These are phyloP conservation scores for Acanthamoeba lenticulata DNA, from an alignment of 208 protist species.

Conservation along the genomic window DNA sequence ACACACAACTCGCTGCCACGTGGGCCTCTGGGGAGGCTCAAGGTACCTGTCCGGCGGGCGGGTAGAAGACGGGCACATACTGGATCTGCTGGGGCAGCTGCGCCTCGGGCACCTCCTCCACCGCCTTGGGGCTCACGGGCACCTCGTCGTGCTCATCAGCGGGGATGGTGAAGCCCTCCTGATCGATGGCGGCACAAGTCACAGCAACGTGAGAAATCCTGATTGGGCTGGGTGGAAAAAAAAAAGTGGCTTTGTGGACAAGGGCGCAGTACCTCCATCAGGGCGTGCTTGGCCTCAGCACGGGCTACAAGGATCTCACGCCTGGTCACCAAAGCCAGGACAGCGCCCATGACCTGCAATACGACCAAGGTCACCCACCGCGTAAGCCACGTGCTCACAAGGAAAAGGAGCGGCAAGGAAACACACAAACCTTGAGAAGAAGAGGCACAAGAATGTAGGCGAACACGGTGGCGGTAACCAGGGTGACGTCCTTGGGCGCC, in stretches of 20 bases:
- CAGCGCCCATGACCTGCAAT: conserved; percentile 21
- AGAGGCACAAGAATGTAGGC: conserved; percentile 48
- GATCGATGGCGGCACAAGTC: background rate
- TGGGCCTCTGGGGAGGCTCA: too few species aligned
- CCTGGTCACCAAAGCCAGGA: conserved; percentile 40
- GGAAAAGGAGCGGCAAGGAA: background rate
- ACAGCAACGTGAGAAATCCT: background rate
- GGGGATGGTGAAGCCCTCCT: conserved; percentile 53
- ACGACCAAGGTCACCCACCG: background rate
- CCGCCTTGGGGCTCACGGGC: background rate
- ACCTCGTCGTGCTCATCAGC: background rate
- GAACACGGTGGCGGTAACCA: conserved; percentile 8
- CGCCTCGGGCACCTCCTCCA: background rate
- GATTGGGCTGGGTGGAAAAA: background rate
- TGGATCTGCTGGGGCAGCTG: background rate
- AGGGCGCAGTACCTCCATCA: background rate
- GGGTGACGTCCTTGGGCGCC: conserved; percentile 50
- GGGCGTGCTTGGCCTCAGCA: background rate
- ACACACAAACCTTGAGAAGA: background rate
- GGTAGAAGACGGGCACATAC: background rate
- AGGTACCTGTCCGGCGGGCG: background rate
- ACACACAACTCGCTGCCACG: too few species aligned
- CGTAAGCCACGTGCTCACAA: background rate
- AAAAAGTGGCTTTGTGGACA: background rate
- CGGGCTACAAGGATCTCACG: conserved; percentile 36